A percentile compares a stretch with the other conserved stretches of the same genome.
phyloP scores from a whole-genome alignment of 75 land plant species.

The Adiantum capillusveneris region DNA sequence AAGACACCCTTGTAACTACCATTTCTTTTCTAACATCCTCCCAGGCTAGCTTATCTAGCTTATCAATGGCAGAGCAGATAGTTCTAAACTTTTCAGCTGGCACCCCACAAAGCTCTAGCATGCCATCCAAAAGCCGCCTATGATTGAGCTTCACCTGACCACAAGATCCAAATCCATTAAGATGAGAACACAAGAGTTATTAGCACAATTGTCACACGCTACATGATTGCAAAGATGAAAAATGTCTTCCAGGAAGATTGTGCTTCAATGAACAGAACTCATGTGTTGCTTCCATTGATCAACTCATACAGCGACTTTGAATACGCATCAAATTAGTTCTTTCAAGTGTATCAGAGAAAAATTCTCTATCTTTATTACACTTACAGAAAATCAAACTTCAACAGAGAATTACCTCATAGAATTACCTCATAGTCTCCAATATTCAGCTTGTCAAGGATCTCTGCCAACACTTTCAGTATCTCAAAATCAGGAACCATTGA shows the following conservation, averaged over 20 bases:
- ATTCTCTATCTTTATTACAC: too few relatives aligned
- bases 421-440: constrained; percentile 69
- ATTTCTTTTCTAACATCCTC: constrained; percentile 69
- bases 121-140: constrained; percentile 70
- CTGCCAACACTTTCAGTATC: constrained; percentile 64
- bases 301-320: too few relatives aligned
- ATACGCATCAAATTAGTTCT: too few relatives aligned
- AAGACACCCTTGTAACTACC: constrained; percentile 37
- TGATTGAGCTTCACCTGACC: constrained; percentile 83
- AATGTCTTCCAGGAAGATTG: too few relatives aligned
- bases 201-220: too few relatives aligned
- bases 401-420: constrained; percentile 37
- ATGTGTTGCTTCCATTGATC: too few relatives aligned
- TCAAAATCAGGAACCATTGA: constrained; percentile 84
- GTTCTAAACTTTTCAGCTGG: constrained; percentile 70
- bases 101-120: constrained; percentile 84
- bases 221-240: too few relatives aligned
- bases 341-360: too few relatives aligned
- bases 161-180: neutral
- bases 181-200: too few relatives aligned
- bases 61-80: constrained; percentile 88
- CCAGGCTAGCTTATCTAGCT: constrained; percentile 74
- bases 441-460: constrained; percentile 62
- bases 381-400: neutral
- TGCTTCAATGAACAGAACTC: too few relatives aligned